Percentiles rank a stretch among this genome's conserved stretches.
Evolutionary conservation across 2,329 filamentous ascomycete species (phyloP).

Genomic region (Pseudocercospora crystallina): DNA sequence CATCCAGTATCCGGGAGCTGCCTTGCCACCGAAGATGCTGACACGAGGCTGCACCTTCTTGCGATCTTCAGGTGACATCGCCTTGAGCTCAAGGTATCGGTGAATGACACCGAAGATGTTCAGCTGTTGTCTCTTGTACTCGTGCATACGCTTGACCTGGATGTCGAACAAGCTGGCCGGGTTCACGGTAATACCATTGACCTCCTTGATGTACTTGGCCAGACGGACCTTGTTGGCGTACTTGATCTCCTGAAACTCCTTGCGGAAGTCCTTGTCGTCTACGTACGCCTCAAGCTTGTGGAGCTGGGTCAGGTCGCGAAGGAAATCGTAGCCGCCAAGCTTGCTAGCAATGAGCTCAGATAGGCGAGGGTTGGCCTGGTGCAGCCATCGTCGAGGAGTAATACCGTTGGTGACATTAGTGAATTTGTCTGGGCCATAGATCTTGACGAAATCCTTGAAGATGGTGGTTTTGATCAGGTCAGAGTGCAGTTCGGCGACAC

Average conservation of each 20-base stretch:
- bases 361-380: slow-evolving; percentile 92
- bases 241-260: slow-evolving; percentile 96
- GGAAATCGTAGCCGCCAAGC: slow-evolving; percentile 75
- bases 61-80: slow-evolving; percentile 75
- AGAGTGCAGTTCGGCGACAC: slow-evolving; percentile 94
- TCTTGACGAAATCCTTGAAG: slow-evolving; percentile 96
- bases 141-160: slow-evolving; percentile 98
- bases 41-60: slow-evolving; percentile 87
- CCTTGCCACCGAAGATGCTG: slow-evolving; percentile 96
- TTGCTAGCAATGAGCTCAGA: slow-evolving; percentile 92
- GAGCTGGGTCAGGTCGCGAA: slow-evolving; percentile 85
- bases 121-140: slow-evolving; percentile 93
- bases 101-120: slow-evolving; percentile 99
- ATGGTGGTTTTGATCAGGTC: slow-evolving; percentile 99
- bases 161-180: slow-evolving; percentile 89
- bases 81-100: slow-evolving; percentile 86
- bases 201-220: slow-evolving; percentile 84
- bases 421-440: slow-evolving; percentile 96
- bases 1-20: slow-evolving; percentile 99
- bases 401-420: slow-evolving; percentile 98
- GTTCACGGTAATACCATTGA: slow-evolving; percentile 78
- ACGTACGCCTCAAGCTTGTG: slow-evolving; percentile 82
- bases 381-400: slow-evolving; percentile 91
- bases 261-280: slow-evolving; percentile 85
- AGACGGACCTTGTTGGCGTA: slow-evolving; percentile 91